Percentiles rank a stretch among this genome's conserved stretches.
Conservation (phyloP, 148 eudicot genomes). For the Cornus kousa region DNA sequence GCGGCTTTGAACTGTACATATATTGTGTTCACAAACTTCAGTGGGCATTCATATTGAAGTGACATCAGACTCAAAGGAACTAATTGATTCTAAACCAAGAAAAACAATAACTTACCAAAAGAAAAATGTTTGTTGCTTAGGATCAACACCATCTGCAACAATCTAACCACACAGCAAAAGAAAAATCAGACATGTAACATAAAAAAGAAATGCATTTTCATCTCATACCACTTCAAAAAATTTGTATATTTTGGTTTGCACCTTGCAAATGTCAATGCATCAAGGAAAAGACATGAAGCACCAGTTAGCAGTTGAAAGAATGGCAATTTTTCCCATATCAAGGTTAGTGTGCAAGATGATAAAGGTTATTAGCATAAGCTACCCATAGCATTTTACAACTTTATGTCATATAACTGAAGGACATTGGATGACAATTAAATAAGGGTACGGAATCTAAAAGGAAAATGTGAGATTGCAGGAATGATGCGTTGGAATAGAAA, state of each 20-base stretch:
- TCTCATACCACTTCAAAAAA: not conserved
- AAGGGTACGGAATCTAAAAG: not conserved
- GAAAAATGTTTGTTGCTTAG: slow-evolving; percentile 66
- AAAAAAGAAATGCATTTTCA: not conserved
- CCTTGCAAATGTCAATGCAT: not conserved
- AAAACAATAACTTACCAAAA: slow-evolving; percentile 44
- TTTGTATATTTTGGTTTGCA: not conserved
- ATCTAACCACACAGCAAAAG: slow-evolving; percentile 33
- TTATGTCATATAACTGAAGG: not conserved
- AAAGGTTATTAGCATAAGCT: no score
- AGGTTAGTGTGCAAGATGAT: not conserved
- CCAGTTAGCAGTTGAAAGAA: not conserved
- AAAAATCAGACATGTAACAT: not conserved
- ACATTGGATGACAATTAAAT: not conserved
- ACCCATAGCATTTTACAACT: not conserved
- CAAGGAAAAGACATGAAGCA: not conserved
- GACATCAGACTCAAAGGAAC: not conserved
- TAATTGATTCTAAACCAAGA: not conserved
- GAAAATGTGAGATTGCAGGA: not conserved
- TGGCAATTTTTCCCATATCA: not conserved
- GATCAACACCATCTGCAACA: slow-evolving; percentile 71
- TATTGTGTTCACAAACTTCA: slow-evolving; percentile 3
- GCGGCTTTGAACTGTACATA: slow-evolving; percentile 55
- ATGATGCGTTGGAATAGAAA: not conserved
- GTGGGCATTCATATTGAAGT: not conserved